Evolutionary conservation across 2,329 filamentous ascomycete species (phyloP).

Genomic region (Raffaelea deltoideospora): DNA sequence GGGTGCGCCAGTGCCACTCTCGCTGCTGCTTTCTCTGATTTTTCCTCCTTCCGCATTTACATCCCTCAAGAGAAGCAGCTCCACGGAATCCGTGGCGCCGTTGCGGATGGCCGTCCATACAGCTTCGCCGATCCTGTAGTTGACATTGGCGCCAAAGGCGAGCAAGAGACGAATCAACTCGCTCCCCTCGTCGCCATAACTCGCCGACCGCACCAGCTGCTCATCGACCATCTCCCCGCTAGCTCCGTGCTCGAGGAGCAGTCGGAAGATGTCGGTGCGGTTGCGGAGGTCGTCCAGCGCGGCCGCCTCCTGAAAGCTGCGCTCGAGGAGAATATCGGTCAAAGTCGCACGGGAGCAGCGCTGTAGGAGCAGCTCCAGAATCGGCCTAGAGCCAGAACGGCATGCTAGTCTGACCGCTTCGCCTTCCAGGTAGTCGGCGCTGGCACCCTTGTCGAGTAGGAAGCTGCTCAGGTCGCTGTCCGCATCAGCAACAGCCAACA

Average conservation of each 20-base stretch:
- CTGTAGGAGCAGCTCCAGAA: slow-evolving; percentile 32
- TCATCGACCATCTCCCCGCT: slow-evolving; percentile 34
- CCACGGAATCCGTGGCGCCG: slow-evolving; percentile 32
- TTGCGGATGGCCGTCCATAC: slow-evolving; percentile 38
- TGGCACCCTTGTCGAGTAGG: slow-evolving; percentile 36
- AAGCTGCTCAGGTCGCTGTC: slow-evolving; percentile 35
- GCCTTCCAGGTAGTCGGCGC: slow-evolving; percentile 32
- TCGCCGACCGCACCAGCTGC: slow-evolving; percentile 36
- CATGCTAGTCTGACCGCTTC: slow-evolving; percentile 40
- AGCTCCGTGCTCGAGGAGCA: slow-evolving; percentile 34
- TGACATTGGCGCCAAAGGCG: slow-evolving; percentile 35
- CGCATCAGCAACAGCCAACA: slow-evolving; percentile 35
- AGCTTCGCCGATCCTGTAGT: slow-evolving; percentile 38
- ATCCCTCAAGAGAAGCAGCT: slow-evolving; percentile 33
- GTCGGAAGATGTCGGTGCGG: slow-evolving; percentile 32
- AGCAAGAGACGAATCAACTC: slow-evolving; percentile 35
- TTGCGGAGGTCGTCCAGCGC: slow-evolving; percentile 33
- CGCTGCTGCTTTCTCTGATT: slow-evolving; percentile 22
- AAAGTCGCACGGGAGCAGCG: slow-evolving; percentile 20
- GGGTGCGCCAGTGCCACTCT: slow-evolving; percentile 3
- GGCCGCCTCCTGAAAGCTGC: slow-evolving; percentile 39
- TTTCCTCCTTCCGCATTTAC: slow-evolving; percentile 9
- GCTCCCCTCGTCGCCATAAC: slow-evolving; percentile 32
- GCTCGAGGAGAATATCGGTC: slow-evolving; percentile 26
- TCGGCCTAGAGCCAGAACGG: slow-evolving; percentile 30